Conservation (phyloP, 139 green algal genomes). For the Diplosphaera chodatii region DNA sequence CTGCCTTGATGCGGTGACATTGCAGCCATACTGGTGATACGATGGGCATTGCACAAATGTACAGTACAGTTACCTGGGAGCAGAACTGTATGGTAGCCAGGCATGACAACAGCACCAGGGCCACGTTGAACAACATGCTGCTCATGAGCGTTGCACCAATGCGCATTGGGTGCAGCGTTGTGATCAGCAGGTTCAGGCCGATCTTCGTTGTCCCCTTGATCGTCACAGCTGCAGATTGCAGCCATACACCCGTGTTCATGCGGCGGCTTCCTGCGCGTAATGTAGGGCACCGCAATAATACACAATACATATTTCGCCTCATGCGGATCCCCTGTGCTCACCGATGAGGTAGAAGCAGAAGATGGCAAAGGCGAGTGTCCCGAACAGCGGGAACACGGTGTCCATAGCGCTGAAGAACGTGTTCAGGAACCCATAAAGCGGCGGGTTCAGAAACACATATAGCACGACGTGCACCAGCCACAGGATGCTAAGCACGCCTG, state of each 20-base stretch:
- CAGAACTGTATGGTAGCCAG: slow-evolving; percentile 91
- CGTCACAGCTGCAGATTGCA: slow-evolving; percentile 34
- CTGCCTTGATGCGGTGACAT: too few species aligned
- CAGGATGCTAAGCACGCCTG: slow-evolving; percentile 53
- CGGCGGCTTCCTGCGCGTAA: too few species aligned
- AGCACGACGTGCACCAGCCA: slow-evolving; percentile 94
- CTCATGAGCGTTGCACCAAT: slow-evolving; percentile 86
- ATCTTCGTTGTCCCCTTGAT: slow-evolving; percentile 92
- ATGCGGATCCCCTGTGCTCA: too few species aligned
- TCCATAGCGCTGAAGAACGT: slow-evolving; percentile 83
- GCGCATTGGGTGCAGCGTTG: slow-evolving; percentile 82
- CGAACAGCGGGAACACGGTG: slow-evolving; percentile 82
- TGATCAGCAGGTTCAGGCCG: slow-evolving; percentile 83
- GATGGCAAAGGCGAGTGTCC: slow-evolving; percentile 75
- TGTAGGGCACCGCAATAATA: too few species aligned
- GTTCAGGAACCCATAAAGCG: slow-evolving; percentile 85
- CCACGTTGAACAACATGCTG: slow-evolving; percentile 93
- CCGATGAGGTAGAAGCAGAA: slow-evolving; percentile 94
- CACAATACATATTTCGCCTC: too few species aligned
- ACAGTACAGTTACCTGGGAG: slow-evolving; percentile 22
- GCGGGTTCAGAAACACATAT: slow-evolving; percentile 82
- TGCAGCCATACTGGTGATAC: too few species aligned
- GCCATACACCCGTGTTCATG: too few species aligned
- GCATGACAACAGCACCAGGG: slow-evolving; percentile 80
- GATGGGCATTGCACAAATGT: too few species aligned